These are phyloP conservation scores for Acanthamoeba royreba DNA, from an alignment of 208 protist genomes.

Conservation along the genomic window DNA sequence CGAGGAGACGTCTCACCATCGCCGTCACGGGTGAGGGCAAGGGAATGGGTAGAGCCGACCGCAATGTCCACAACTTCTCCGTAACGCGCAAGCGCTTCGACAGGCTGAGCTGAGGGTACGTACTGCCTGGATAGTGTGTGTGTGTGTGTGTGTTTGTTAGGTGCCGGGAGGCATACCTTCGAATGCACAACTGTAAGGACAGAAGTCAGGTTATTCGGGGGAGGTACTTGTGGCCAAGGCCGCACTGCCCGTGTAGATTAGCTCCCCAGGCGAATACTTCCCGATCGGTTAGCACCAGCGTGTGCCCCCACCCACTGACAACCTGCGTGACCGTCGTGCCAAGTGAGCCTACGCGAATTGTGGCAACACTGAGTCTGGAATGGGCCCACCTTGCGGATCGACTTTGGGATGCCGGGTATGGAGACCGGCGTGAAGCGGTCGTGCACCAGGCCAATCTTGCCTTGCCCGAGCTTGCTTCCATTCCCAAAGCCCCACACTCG, in stretches of 20 bases:
- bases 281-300: neutral
- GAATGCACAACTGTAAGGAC: too few species aligned
- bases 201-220: too few species aligned
- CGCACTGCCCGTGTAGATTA: slow-evolving; percentile 1
- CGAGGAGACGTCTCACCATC: too few species aligned
- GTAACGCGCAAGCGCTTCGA: neutral
- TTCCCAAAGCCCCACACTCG: neutral
- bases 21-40: neutral
- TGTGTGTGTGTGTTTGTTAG: too few species aligned
- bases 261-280: neutral
- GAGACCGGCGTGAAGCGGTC: neutral
- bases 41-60: neutral
- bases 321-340: neutral
- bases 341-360: neutral
- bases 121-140: neutral
- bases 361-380: neutral
- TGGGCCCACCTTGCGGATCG: neutral
- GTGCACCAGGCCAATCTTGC: neutral
- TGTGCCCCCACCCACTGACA: slow-evolving; percentile 6
- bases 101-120: neutral
- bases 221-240: neutral
- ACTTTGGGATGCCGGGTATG: neutral
- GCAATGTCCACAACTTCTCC: neutral
- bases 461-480: neutral
- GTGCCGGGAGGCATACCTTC: too few species aligned